Evolutionary conservation across 2,329 filamentous ascomycete genomes (phyloP).

Genomic region (Paecilomyces dactylethromorphus): DNA sequence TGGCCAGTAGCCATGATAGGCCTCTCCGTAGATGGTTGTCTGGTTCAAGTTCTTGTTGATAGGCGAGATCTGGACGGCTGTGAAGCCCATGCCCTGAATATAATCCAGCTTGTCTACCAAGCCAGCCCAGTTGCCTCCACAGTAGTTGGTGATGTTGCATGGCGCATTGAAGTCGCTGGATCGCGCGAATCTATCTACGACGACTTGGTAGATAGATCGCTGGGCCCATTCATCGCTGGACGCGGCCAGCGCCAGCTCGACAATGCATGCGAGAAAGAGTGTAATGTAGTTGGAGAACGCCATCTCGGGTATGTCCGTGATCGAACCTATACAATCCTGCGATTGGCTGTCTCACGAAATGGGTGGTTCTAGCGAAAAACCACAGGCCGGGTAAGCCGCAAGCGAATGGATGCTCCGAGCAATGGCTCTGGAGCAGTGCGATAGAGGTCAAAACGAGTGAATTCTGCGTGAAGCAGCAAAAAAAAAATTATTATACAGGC

Average conservation of each 20-base stretch:
- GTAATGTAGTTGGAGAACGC: background rate
- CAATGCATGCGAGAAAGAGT: background rate
- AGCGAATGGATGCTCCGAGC: background rate
- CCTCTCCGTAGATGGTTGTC: conserved; percentile 27
- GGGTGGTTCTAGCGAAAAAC: background rate
- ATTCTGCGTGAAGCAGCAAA: background rate
- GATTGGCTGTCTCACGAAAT: background rate
- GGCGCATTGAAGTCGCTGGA: conserved; percentile 15
- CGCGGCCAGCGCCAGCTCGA: conserved; percentile 7
- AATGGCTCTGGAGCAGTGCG: background rate
- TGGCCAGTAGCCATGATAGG: conserved; percentile 42
- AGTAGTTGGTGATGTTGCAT: conserved; percentile 26
- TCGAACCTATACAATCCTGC: background rate
- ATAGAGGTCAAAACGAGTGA: background rate
- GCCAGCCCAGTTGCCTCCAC: conserved; percentile 42
- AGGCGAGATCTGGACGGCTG: conserved; percentile 37
- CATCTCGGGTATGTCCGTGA: background rate
- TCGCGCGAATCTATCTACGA: conserved; percentile 35
- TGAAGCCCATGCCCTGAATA: conserved; percentile 40
- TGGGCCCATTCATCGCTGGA: conserved; percentile 22
- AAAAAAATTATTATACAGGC: background rate
- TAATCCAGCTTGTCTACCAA: conserved; percentile 40
- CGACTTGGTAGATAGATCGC: conserved; percentile 35
- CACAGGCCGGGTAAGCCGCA: background rate
- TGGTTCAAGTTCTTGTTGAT: conserved; percentile 26